A percentile compares a stretch with the other conserved stretches of the same genome.
phyloP scores from a whole-genome alignment of 352 stramenopile genomes.

The Phytopythium helicoides region DNA sequence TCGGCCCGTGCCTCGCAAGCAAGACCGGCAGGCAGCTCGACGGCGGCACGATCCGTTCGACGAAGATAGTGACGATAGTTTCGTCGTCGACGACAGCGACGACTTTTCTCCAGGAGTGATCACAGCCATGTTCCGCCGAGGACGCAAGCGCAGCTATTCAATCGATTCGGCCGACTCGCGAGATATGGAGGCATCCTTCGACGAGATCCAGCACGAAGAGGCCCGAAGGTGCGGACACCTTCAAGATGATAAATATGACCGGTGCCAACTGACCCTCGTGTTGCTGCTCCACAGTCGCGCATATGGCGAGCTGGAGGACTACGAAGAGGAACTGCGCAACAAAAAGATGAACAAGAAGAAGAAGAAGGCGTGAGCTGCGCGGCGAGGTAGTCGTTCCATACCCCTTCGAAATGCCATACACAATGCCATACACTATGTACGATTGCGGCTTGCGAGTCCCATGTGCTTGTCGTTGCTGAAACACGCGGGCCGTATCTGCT shows the following conservation, averaged over 20 bases:
- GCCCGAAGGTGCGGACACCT: conserved; percentile 54
- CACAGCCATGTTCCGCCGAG: conserved; percentile 75
- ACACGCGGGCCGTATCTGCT: too few relatives aligned
- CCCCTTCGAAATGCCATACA: too few relatives aligned
- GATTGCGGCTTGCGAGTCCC: too few relatives aligned
- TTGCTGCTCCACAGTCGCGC: conserved; percentile 20
- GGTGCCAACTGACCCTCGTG: background rate
- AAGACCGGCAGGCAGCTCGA: conserved; percentile 11
- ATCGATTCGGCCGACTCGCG: conserved; percentile 78
- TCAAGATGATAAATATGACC: background rate
- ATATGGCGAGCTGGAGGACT: conserved; percentile 84
- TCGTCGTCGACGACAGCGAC: conserved; percentile 78
- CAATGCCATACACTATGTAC: too few relatives aligned
- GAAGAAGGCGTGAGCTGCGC: conserved; percentile 25
- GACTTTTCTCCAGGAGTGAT: conserved; percentile 77
- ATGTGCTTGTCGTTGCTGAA: too few relatives aligned
- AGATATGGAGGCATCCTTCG: conserved; percentile 85
- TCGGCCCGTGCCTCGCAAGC: conserved; percentile 24
- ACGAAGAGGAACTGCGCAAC: conserved; percentile 79
- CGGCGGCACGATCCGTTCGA: conserved; percentile 63
- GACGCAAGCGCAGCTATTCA: conserved; percentile 70
- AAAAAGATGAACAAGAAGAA: conserved; percentile 81
- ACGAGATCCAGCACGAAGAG: conserved; percentile 87
- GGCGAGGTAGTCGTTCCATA: too few relatives aligned
- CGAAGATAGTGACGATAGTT: conserved; percentile 87